Percentiles rank a stretch among this genome's conserved stretches.
Conservation (phyloP, 1,284 basidiomycete genomes). For the Boletus hoseneyae region DNA sequence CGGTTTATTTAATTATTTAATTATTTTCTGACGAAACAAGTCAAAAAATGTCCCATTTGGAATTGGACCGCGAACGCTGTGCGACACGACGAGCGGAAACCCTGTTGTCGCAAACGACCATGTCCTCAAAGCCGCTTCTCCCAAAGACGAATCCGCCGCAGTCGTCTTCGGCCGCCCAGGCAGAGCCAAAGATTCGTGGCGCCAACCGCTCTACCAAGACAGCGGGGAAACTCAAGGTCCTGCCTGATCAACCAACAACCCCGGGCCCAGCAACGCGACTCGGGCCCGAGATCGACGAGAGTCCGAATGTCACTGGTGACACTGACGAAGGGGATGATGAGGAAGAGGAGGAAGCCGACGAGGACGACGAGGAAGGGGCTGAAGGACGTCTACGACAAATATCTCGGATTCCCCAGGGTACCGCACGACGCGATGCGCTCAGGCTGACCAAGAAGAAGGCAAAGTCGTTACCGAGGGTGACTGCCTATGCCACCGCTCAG, state of each 20-base stretch:
- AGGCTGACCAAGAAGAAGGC: slow-evolving; percentile 92
- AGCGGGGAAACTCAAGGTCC: slow-evolving; percentile 85
- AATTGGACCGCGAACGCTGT: slow-evolving; percentile 15
- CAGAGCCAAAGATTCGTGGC: slow-evolving; percentile 57
- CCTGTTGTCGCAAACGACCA: slow-evolving; percentile 7
- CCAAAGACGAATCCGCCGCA: slow-evolving; percentile 27
- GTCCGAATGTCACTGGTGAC: slow-evolving; percentile 54
- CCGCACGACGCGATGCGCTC: slow-evolving; percentile 87
- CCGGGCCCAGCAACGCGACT: slow-evolving; percentile 61
- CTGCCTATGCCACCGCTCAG: slow-evolving; percentile 93
- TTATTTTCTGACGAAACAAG: slow-evolving; percentile 12
- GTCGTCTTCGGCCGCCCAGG: slow-evolving; percentile 7
- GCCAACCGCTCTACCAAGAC: slow-evolving; percentile 86
- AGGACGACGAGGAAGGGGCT: slow-evolving; percentile 60
- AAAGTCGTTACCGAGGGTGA: slow-evolving; percentile 90
- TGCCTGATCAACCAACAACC: slow-evolving; percentile 88
- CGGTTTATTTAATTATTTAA: slow-evolving; percentile 4
- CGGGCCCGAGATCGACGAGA: slow-evolving; percentile 41
- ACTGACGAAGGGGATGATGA: slow-evolving; percentile 73
- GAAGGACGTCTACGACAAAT: slow-evolving; percentile 85
- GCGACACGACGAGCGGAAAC: slow-evolving; percentile 14
- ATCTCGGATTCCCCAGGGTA: slow-evolving; percentile 90
- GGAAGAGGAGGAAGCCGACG: slow-evolving; percentile 66
- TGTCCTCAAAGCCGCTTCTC: slow-evolving; percentile 33
- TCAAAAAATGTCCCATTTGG: slow-evolving; percentile 17